Evolutionary conservation across 345 rosid genomes (phyloP).

Genomic region (Balakata baccata): DNA sequence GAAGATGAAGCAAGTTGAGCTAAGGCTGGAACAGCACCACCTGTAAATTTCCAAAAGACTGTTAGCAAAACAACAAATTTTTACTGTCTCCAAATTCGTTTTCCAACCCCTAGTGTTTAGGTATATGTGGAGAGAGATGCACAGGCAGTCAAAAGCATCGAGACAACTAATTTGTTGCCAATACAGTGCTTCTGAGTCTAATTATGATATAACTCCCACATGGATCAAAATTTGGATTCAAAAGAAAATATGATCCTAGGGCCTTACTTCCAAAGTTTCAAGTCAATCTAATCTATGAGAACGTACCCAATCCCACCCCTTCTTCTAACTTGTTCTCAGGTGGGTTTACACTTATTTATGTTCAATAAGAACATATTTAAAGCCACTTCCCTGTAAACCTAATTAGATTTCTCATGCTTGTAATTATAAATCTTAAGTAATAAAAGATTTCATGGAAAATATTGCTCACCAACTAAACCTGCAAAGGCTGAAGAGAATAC

Average conservation of each 20-base stretch:
- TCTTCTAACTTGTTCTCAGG: background rate
- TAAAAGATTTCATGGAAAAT: background rate
- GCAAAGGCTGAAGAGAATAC: constrained; percentile 92
- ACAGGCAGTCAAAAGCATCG: background rate
- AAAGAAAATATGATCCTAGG: background rate
- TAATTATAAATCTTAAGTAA: background rate
- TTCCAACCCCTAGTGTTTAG: background rate
- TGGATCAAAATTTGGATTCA: background rate
- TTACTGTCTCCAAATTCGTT: background rate
- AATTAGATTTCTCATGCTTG: background rate
- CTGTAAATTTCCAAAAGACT: constrained; percentile 35
- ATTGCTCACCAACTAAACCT: constrained; percentile 66
- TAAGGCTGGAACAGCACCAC: constrained; percentile 79
- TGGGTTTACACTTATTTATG: background rate
- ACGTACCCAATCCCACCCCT: background rate
- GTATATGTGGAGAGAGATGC: background rate
- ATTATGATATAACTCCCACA: background rate
- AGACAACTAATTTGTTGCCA: background rate
- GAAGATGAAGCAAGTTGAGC: constrained; percentile 86
- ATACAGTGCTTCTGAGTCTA: background rate
- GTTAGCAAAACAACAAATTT: background rate
- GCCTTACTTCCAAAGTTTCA: background rate
- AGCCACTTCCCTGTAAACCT: background rate
- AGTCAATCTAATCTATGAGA: no score
- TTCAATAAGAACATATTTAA: background rate